Percentiles rank a stretch among this genome's conserved stretches.
Evolutionary conservation across 495 filamentous ascomycete species (phyloP).

Genomic region (Podospora didyma): DNA sequence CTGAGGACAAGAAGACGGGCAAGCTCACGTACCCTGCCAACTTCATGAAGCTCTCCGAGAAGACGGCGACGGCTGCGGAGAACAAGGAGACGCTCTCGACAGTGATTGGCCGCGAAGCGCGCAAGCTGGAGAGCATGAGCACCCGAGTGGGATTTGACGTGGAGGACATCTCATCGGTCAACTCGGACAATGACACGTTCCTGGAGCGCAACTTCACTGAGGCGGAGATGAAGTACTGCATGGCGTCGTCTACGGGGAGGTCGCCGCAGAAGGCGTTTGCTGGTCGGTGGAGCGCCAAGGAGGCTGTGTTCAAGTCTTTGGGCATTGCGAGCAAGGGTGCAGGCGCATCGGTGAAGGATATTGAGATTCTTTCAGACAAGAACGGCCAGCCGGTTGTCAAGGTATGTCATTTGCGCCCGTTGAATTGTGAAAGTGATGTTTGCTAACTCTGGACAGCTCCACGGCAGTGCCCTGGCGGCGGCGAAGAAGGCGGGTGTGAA

Average conservation of each 20-base stretch:
- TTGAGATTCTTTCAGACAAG: constrained; percentile 80
- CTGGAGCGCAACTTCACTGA: constrained; percentile 90
- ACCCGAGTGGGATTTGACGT: constrained; percentile 91
- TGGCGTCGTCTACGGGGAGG: constrained; percentile 53
- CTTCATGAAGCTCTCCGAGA: constrained; percentile 54
- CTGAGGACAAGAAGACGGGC: constrained; percentile 75
- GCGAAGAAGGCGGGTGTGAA: constrained; percentile 83
- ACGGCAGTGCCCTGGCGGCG: constrained; percentile 74
- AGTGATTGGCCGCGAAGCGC: constrained; percentile 52
- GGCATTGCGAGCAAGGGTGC: constrained; percentile 82
- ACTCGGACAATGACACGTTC: constrained; percentile 90
- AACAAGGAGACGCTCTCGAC: constrained; percentile 66
- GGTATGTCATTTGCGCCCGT: constrained; percentile 52
- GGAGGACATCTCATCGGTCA: constrained; percentile 77
- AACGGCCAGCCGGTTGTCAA: constrained; percentile 78
- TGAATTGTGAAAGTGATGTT: neutral
- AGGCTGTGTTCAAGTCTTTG: constrained; percentile 97
- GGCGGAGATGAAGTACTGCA: constrained; percentile 79
- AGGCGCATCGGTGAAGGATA: constrained; percentile 86
- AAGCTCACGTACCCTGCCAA: constrained; percentile 67
- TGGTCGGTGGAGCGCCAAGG: constrained; percentile 93
- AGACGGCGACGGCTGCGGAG: constrained; percentile 26
- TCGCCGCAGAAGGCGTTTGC: constrained; percentile 81
- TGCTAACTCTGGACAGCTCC: constrained; percentile 60
- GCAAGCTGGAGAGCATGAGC: constrained; percentile 61